Conservation (phyloP, 2,329 filamentous ascomycete species). For the Fusarium beomiforme region DNA sequence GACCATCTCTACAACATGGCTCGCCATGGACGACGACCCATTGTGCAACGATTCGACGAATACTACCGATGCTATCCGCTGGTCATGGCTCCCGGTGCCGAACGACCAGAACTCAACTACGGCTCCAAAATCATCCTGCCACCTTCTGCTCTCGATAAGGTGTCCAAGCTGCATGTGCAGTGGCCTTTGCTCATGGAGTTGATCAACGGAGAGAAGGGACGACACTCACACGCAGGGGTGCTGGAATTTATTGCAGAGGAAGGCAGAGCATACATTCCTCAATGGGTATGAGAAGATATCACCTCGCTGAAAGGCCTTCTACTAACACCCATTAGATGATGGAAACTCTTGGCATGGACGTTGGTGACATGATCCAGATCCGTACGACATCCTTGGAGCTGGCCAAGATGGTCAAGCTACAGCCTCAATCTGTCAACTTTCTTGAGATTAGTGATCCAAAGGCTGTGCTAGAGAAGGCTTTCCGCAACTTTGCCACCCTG, state of each 20-base stretch:
- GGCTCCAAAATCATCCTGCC: conserved; percentile 98
- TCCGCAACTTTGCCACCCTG: conserved; percentile 93
- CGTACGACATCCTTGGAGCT: conserved; percentile 93
- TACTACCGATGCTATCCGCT: conserved; percentile 98
- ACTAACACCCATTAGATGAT: conserved; percentile 74
- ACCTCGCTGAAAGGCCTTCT: neutral
- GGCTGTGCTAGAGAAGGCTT: conserved; percentile 95
- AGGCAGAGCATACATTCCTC: conserved; percentile 93
- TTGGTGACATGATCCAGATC: conserved; percentile 93
- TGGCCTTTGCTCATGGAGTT: conserved; percentile 98
- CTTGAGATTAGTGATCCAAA: conserved; percentile 98
- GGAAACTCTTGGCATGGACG: conserved; percentile 88
- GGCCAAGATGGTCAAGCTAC: conserved; percentile 93
- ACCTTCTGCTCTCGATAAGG: conserved; percentile 95
- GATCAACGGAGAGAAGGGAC: conserved; percentile 83
- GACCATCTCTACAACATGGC: conserved; percentile 61
- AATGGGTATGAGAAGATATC: conserved; percentile 73
- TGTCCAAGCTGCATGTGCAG: conserved; percentile 94
- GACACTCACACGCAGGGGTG: conserved; percentile 91
- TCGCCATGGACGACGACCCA: conserved; percentile 56
- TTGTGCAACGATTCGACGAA: conserved; percentile 89
- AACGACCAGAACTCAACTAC: conserved; percentile 90
- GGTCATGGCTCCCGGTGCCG: conserved; percentile 90
- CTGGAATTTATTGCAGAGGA: conserved; percentile 98
- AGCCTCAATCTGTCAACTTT: conserved; percentile 92